Evolutionary conservation across 805 yeast genomes (phyloP), one percentile per base, ranked within the genome.

Genomic region (Metschnikowia corniflorae): DNA sequence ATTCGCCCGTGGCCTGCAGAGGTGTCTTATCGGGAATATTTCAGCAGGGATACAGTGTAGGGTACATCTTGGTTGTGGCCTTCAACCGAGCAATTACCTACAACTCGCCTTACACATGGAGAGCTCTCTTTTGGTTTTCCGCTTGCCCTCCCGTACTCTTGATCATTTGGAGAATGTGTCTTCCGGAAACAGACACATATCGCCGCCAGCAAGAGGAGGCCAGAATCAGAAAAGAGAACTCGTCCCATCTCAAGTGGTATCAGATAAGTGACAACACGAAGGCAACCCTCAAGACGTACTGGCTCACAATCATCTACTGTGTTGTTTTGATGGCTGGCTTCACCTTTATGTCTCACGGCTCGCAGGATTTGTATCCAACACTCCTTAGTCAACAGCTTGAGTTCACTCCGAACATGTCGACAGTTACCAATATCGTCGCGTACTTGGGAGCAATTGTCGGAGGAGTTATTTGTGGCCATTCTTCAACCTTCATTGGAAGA

Each of bases 31-130:
- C 81, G 22, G 86, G 86, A 32, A 57, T 83, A 28, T 75, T 86
- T 54, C 95, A 86, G 61, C 83, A 85, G 56, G 95, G 95, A 42
- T 86, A 81, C 49, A 80, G 84, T 1, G 70, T 81, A 30, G 88
- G 87, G 16, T 80, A 80, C 49, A 60, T 81, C 18, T 53, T 80
- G 40, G 86, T 78, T 4, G 84, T 79, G 34, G 65, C 79, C 16
- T 81, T 80, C 62, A 74, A 75, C 43, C 67, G 87, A 53, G 83
- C 82, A 27, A 72, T 81, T 27, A 46, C 49, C 9, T 43, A 41
- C 45, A 73, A 70, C 42, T 63, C 79, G 3, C 49, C 63, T 1
- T 75, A 79, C 44, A 61, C 66, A 0, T 81, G 88, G 87, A 71
- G 84, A 58, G 70, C 82, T 2, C 55, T 81, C 42, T 79, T 77